Percentiles rank a stretch among this genome's conserved stretches.
Evolutionary conservation across 2,329 filamentous ascomycete genomes (phyloP).

Genomic region (Claviceps lovelessii): DNA sequence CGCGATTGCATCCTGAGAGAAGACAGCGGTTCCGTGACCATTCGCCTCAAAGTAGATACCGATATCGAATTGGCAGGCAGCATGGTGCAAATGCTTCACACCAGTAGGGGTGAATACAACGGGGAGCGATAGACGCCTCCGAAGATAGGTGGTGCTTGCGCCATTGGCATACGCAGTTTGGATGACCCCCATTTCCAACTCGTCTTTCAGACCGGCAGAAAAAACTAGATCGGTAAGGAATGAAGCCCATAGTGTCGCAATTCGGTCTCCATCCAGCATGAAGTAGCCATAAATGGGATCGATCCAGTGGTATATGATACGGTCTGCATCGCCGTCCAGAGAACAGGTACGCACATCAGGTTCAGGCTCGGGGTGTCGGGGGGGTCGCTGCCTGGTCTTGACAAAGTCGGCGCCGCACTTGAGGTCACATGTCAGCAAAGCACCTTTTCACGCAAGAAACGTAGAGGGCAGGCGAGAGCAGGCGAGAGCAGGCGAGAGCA

Average conservation of each 20-base stretch:
- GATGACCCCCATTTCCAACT: constrained; percentile 82
- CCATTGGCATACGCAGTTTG: constrained; percentile 98
- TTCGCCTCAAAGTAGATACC: constrained; percentile 99
- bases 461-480: not conserved
- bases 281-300: constrained; percentile 73
- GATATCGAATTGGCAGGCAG: constrained; percentile 86
- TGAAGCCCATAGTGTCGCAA: constrained; percentile 82
- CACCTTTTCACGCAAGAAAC: not conserved
- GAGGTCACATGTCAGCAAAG: constrained; percentile 3
- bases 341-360: constrained; percentile 73
- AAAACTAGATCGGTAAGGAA: constrained; percentile 84
- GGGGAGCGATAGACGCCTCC: constrained; percentile 73
- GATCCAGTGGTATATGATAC: constrained; percentile 87
- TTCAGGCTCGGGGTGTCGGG: constrained; percentile 64
- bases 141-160: constrained; percentile 81
- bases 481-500: no score
- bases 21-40: constrained; percentile 90
- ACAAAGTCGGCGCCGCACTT: constrained; percentile 96
- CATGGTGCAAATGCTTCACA: constrained; percentile 95
- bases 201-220: constrained; percentile 61
- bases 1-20: constrained; percentile 70
- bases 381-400: constrained; percentile 89
- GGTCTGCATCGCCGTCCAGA: constrained; percentile 88
- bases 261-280: constrained; percentile 90
- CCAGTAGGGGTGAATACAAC: constrained; percentile 90